Conservation (phyloP, 176 grass and related monocot species). For the Poa annua region DNA sequence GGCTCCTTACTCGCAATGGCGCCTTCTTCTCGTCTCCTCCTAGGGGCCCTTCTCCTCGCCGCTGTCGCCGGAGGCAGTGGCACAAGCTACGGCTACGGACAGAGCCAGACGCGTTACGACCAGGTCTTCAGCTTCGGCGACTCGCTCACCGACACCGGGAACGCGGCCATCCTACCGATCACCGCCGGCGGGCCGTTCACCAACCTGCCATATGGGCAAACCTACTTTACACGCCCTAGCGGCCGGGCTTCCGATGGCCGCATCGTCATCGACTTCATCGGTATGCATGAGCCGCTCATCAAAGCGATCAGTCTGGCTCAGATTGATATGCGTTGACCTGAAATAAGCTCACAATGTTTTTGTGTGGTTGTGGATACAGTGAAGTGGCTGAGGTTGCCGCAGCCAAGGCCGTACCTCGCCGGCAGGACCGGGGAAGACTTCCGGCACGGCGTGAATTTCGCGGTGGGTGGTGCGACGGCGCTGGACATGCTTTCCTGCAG, state of each 20-base stretch:
- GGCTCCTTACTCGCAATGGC: not conserved
- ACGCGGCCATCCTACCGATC: not conserved
- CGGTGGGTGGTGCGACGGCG: slow-evolving; percentile 59
- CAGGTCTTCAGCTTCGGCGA: slow-evolving; percentile 23
- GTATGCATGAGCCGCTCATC: not conserved
- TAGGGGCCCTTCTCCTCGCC: not conserved
- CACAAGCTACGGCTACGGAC: not conserved
- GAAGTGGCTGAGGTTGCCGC: slow-evolving; percentile 42
- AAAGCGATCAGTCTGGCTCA: not conserved
- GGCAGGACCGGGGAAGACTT: slow-evolving; percentile 48
- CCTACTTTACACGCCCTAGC: slow-evolving; percentile 18
- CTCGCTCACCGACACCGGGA: slow-evolving; percentile 43
- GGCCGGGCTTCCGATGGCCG: slow-evolving; percentile 40
- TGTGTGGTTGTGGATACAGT: not conserved
- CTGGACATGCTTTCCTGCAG: slow-evolving; percentile 40
- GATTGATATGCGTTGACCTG: not conserved
- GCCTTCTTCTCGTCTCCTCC: not conserved
- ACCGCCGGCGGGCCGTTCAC: not conserved
- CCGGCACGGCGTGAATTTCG: slow-evolving; percentile 56
- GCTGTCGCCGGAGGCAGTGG: not conserved
- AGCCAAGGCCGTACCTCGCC: slow-evolving; percentile 51
- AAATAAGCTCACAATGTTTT: not conserved
- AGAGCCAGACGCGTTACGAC: not conserved
- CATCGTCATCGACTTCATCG: slow-evolving; percentile 49
- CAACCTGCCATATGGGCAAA: slow-evolving; percentile 25